phyloP scores from a whole-genome alignment of 176 grass and related monocot species.

The Carex littledalei region DNA sequence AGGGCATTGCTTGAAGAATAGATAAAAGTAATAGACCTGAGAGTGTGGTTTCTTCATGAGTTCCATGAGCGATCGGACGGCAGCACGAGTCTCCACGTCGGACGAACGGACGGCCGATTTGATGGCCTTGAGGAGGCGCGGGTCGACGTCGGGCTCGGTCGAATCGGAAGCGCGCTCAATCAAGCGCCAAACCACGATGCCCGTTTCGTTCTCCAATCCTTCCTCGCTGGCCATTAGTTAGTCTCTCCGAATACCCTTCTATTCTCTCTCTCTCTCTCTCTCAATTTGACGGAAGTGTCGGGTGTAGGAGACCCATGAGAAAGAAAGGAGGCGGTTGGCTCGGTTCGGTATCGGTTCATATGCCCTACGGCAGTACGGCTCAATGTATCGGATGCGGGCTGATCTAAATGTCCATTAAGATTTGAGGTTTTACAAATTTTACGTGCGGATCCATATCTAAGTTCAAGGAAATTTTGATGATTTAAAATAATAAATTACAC shows the following conservation, averaged over 20 bases:
- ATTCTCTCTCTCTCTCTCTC: neutral
- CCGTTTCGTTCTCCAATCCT: neutral
- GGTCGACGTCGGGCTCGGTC: constrained; percentile 52
- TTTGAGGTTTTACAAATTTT: neutral
- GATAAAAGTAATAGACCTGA: constrained; percentile 37
- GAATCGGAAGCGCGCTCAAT: constrained; percentile 80
- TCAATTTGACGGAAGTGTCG: neutral
- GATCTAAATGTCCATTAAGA: neutral
- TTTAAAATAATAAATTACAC: too few species aligned
- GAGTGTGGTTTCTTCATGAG: constrained; percentile 83
- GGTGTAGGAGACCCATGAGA: neutral
- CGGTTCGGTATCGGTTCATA: neutral
- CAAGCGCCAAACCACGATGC: constrained; percentile 21
- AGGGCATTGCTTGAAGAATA: neutral
- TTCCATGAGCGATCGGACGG: constrained; percentile 46
- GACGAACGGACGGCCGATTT: constrained; percentile 64
- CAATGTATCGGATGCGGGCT: neutral
- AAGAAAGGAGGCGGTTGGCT: neutral
- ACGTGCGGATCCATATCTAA: neutral
- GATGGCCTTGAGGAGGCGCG: constrained; percentile 60
- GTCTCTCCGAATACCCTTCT: neutral
- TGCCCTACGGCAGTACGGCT: neutral
- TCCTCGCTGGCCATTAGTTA: constrained; percentile 7
- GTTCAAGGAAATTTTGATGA: too few species aligned
- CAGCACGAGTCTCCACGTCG: constrained; percentile 40